phyloP scores from a whole-genome alignment of 192 early-diverging fungal genomes.

The Coemansia sp. region DNA sequence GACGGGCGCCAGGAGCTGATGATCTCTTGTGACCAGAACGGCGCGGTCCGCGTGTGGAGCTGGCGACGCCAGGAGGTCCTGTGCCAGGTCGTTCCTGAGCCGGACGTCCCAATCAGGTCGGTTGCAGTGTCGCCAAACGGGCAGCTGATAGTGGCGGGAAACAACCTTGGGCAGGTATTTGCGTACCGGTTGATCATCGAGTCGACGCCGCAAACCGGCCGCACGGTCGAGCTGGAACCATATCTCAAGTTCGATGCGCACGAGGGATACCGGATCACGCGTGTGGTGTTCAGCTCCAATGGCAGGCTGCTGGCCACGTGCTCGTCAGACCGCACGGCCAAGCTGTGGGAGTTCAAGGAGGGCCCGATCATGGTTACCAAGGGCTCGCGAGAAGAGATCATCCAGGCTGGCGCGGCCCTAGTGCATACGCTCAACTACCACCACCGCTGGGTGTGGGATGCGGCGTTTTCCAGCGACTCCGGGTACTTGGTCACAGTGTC shows the following conservation, averaged over 20 bases:
- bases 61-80: constrained; percentile 39
- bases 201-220: constrained; percentile 39
- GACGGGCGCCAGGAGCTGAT: constrained; percentile 48
- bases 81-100: constrained; percentile 37
- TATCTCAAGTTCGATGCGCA: constrained; percentile 54
- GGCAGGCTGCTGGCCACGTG: constrained; percentile 45
- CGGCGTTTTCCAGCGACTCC: constrained; percentile 50
- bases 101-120: constrained; percentile 40
- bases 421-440: constrained; percentile 44
- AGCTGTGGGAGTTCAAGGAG: constrained; percentile 51
- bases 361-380: constrained; percentile 8
- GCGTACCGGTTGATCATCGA: constrained; percentile 49
- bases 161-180: constrained; percentile 51
- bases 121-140: constrained; percentile 51
- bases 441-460: constrained; percentile 56
- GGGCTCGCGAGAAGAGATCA: constrained; percentile 18
- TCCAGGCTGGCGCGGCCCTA: constrained; percentile 31
- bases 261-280: constrained; percentile 34
- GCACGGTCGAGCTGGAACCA: constrained; percentile 44
- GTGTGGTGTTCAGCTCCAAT: constrained; percentile 44
- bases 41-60: constrained; percentile 43
- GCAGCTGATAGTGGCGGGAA: constrained; percentile 47
- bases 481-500: constrained; percentile 53
- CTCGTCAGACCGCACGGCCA: constrained; percentile 47
- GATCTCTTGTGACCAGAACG: constrained; percentile 52